Base-by-base conservation (phyloP, 2,329 filamentous ascomycete genomes). In the Beauveria pseudobassiana region DNA sequence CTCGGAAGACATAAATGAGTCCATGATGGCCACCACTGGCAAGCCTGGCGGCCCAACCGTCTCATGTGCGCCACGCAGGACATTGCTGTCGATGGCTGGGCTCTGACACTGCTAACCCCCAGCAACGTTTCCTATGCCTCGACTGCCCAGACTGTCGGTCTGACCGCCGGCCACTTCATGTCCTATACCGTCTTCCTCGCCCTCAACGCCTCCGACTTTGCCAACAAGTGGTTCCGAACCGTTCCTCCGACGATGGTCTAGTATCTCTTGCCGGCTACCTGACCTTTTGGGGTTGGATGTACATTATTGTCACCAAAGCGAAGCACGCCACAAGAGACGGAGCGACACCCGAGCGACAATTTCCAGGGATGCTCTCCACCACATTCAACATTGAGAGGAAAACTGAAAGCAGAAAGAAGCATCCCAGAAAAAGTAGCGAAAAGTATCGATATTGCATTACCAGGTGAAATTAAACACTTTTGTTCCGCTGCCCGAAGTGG, bases 61-160 rank as follows among this genome's bases (percentile, higher is more conserved):
- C 91, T 99, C 72, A 93, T 97, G 82, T 99, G 95, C 76, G 95
- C 95, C 45, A 99, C 95, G 0, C 95, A 99, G 75, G 95, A 99
- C 75, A 98, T 99, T 75, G 95, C 95, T 28, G 95, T 99, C 6
- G 95, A 99, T 73, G 95, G 93, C 54, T 99, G 95, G 95, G 95
- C 95, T 8, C 84, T 99, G 63, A 98, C 93, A 1, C 85, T 99
- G 6, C 82, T 99, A 64, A 93, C 91, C 0, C 90, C 93, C 1
- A 87, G 90, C 65, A 98, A 99, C 71, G 88, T 99, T 65, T 96
- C 93, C 8, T 99, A 98, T 73, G 95, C 95, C 18, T 97, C 93
- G 20, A 99, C 95, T 2, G 95, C 95, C 5, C 95, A 99, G 75
- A 99, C 95, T 0, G 93, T 99, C 9, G 95, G 95, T 42, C 80